Evolutionary conservation across 192 early-diverging fungal genomes (phyloP).

Genomic region (Gaertneriomyces semiglobifer): DNA sequence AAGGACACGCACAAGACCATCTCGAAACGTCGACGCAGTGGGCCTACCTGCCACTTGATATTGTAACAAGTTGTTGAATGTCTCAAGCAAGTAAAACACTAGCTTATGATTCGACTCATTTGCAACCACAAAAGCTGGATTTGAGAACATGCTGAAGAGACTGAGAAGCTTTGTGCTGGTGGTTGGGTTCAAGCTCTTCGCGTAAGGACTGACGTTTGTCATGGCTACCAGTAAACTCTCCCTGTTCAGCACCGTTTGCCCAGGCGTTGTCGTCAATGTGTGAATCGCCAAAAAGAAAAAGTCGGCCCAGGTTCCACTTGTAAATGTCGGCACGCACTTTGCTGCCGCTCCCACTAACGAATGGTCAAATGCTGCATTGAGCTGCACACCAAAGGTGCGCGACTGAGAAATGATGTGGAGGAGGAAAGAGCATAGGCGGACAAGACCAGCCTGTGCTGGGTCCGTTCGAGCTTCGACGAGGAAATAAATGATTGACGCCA

Average conservation of each 20-base stretch:
- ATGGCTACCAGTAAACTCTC: slow-evolving; percentile 76
- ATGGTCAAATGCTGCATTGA: slow-evolving; percentile 62
- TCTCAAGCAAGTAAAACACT: slow-evolving; percentile 72
- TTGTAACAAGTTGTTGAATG: slow-evolving; percentile 79
- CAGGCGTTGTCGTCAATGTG: slow-evolving; percentile 70
- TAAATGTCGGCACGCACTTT: slow-evolving; percentile 41
- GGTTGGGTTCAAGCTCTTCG: slow-evolving; percentile 68
- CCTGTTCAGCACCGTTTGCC: slow-evolving; percentile 59
- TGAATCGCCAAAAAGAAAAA: slow-evolving; percentile 79
- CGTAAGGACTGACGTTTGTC: slow-evolving; percentile 76
- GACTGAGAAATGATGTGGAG: slow-evolving; percentile 72
- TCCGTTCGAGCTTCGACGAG: slow-evolving; percentile 57
- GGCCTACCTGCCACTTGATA: slow-evolving; percentile 71
- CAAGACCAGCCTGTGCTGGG: slow-evolving; percentile 66
- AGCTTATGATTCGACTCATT: slow-evolving; percentile 74
- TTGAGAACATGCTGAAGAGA: slow-evolving; percentile 72
- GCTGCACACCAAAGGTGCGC: slow-evolving; percentile 57
- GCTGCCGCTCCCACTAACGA: slow-evolving; percentile 15
- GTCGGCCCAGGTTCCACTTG: slow-evolving; percentile 59
- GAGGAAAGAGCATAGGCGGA: slow-evolving; percentile 69
- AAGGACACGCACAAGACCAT: slow-evolving; percentile 6
- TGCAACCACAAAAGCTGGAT: slow-evolving; percentile 74
- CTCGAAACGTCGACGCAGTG: neutral
- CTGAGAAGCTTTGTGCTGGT: slow-evolving; percentile 71
- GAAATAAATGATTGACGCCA: slow-evolving; percentile 62